Base-by-base conservation (phyloP, 2,329 filamentous ascomycete species). In the Pseudogymnoascus pannorum region DNA sequence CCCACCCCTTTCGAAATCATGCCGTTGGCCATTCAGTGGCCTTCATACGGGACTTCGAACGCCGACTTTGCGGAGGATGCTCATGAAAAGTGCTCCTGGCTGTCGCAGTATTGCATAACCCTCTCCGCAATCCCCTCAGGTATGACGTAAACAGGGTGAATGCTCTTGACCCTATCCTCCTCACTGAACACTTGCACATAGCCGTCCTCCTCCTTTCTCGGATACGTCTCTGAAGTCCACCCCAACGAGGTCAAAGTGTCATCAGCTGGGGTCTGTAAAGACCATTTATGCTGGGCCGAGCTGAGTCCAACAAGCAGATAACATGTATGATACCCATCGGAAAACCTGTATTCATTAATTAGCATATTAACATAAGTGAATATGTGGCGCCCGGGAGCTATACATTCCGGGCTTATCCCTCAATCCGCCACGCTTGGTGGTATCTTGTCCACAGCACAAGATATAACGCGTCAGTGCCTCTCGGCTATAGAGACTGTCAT, bases 401-500 rank as follows among this genome's bases (percentile, higher is more conserved):
- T 80, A 92, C 86, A 92, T 92, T 73, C 88, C 87, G 12, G 94
- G 94, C 76, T 99, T 99, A 75, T 99, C 94, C 70, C 92, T 83
- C 74, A 99, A 78, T 1, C 94, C 94, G 60, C 93, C 93, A 63
- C 84, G 81, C 71, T 76, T 81, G 51, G 79, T 77, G 69, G 83
- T 78, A 63, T 89, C 87, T 70, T 97, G 94, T 69, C 91, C 94
- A 72, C 92, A 97, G 67, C 84, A 86, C 12, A 97, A 79, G 64
- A 97, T 94, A 74, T 97, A 99, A 65, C 93, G 83, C 61, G 91
- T 87, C 68, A 97, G 77, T 5, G 89, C 94, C 70, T 94, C 87
- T 60, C 91, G 86, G 73, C 87, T 92, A 80, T 91, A 97, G 54
- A 92, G 75, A 62, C 78, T 82, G 65, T 77, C 71, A 72, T 68